Conservation (phyloP, 2,329 filamentous ascomycete species). For the Microascus cirrosus region DNA sequence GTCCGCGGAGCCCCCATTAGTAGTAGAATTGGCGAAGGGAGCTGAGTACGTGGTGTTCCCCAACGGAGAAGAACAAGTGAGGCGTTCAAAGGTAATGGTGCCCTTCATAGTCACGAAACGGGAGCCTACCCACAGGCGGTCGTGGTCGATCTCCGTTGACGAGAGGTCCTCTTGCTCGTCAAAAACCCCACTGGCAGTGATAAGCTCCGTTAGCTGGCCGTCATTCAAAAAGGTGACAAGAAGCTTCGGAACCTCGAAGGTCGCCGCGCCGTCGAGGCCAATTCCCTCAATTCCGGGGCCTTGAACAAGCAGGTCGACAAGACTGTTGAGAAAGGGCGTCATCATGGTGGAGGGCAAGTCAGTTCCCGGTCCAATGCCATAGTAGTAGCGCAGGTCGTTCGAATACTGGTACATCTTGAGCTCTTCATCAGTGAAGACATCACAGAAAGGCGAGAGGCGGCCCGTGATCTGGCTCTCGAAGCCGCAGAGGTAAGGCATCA, state of each 20-base stretch:
- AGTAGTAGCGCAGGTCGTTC: conserved; percentile 59
- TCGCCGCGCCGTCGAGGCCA: conserved; percentile 26
- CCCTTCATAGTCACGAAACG: conserved; percentile 52
- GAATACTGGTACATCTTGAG: conserved; percentile 54
- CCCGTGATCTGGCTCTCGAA: conserved; percentile 61
- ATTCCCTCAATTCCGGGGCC: conserved; percentile 39
- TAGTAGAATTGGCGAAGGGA: conserved; percentile 1
- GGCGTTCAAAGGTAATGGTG: conserved; percentile 51
- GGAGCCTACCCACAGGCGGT: conserved; percentile 42
- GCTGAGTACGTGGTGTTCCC: not conserved
- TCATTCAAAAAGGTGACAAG: conserved; percentile 55
- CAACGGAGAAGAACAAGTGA: conserved; percentile 32
- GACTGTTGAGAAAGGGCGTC: conserved; percentile 45
- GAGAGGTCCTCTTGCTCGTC: conserved; percentile 41
- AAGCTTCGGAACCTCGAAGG: conserved; percentile 41
- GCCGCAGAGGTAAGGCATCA: conserved; percentile 59
- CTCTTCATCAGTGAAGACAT: conserved; percentile 50
- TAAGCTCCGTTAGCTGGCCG: conserved; percentile 52
- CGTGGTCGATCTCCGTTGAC: conserved; percentile 28
- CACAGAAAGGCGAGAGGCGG: conserved; percentile 49
- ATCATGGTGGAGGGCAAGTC: conserved; percentile 45
- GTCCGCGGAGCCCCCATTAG: conserved; percentile 2
- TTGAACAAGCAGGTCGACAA: conserved; percentile 39
- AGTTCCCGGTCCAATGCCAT: conserved; percentile 48
- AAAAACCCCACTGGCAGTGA: conserved; percentile 48